A percentile compares a stretch with the other conserved stretches of the same genome.
These are phyloP conservation scores for Bruguiera gymnorhiza DNA, from an alignment of 345 rosid genomes.

Conservation along the genomic window DNA sequence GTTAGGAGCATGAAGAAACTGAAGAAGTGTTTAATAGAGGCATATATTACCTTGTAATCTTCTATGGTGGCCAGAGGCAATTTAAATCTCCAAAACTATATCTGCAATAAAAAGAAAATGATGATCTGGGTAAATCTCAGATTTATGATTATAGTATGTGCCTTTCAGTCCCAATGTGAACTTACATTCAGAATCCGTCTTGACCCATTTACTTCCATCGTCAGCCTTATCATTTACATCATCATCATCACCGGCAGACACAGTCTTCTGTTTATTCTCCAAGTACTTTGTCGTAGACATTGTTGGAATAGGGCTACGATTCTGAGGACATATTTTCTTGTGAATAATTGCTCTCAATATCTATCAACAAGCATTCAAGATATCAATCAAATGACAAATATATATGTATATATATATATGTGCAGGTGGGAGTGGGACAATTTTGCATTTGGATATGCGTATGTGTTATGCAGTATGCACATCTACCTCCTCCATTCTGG, in stretches of 20 bases:
- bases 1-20: no score
- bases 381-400: not conserved
- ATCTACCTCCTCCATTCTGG: slow-evolving; percentile 66
- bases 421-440: not conserved
- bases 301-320: slow-evolving; percentile 30
- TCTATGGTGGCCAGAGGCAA: not conserved
- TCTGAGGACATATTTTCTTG: slow-evolving; percentile 71
- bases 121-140: not conserved
- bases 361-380: slow-evolving; percentile 24
- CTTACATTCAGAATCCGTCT: slow-evolving; percentile 87
- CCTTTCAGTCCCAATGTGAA: not conserved
- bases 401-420: not conserved
- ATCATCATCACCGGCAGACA: slow-evolving; percentile 27
- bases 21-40: no score
- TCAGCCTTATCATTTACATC: slow-evolving; percentile 28
- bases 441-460: not conserved
- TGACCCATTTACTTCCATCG: slow-evolving; percentile 67
- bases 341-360: slow-evolving; percentile 57
- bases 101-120: slow-evolving; percentile 42
- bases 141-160: no score
- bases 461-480: not conserved
- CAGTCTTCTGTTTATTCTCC: slow-evolving; percentile 29
- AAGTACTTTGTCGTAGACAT: slow-evolving; percentile 35
- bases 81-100: slow-evolving; percentile 74
- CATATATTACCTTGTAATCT: not conserved